Base-by-base conservation (phyloP, 2,329 filamentous ascomycete species). In the Dactylellina haptotyla region DNA sequence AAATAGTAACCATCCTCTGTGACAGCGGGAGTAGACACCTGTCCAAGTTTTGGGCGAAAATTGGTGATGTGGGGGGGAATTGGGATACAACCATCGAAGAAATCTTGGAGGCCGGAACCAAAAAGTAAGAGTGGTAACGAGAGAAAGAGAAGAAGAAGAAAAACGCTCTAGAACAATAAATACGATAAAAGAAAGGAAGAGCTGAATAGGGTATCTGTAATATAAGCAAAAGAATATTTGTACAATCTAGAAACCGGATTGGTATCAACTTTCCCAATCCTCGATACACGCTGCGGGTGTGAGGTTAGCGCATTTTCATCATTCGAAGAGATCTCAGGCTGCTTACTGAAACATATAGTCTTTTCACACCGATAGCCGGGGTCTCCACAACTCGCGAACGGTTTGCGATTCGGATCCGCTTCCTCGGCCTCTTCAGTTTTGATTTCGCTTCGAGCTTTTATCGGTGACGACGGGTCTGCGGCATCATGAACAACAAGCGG, bases 21-120 rank as follows among this genome's bases (percentile, higher is more conserved):
- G 92, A 96, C 81, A 88, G 87, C n/a, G 90, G 92, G n/a, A 88
- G 88, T 8, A 85, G 92, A 75, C 91, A 95, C 80, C 81, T 95
- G 57, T 93, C 89, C 82, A 94, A 93, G 81, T 93, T 96, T 79
- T 95, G 90, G 90, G 90, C 89, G 78, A 84, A 85, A 75, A 87
- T 92, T 59, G 89, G 87, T 20, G 86, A 88, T 57, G 83, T 90
- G 80, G 90, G 88, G 23, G 83, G 81, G 5, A 80, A 81, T 34
- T 81, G 81, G 57, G 83, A 83, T 28, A 80, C 83, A 48, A 81
- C 81, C 2, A 81, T 91, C 20, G 87, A 90, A 74, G 83, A 86
- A 28, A 87, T 90, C 48, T 80, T 78, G 20, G 39, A 70, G 12
- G 76, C 76, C 4, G 67, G 61, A 23, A 37, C n/a, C 18, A 51